phyloP scores from a whole-genome alignment of 2,329 filamentous ascomycete genomes.

The Aspergillus udagawae region DNA sequence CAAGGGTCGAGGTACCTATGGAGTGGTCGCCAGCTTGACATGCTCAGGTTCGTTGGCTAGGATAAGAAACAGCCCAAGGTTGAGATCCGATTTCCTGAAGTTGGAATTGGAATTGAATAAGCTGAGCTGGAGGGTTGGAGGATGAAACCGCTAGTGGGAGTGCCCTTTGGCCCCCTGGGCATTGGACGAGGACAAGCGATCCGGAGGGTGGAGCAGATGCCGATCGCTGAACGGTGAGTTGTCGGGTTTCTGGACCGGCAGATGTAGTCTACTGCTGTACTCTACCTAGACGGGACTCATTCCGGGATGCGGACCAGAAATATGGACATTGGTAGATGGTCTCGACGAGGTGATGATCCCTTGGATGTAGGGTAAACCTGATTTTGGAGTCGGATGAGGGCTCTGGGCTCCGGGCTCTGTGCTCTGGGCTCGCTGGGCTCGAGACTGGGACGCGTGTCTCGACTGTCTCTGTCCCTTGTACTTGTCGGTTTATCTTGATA shows the following conservation, averaged over 20 bases:
- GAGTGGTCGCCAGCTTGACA: no score
- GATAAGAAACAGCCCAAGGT: no score
- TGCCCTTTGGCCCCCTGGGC: neutral
- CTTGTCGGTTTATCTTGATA: no score
- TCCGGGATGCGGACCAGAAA: neutral
- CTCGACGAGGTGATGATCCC: neutral
- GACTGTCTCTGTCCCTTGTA: no score
- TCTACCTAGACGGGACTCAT: neutral
- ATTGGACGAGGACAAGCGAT: neutral
- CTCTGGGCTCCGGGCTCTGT: no score
- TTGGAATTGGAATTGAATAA: neutral
- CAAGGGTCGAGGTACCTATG: no score
- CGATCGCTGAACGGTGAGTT: constrained; percentile 6
- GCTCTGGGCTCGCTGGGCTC: no score
- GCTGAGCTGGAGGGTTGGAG: no score
- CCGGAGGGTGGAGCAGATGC: neutral
- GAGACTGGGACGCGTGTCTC: no score
- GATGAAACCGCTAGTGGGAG: no score
- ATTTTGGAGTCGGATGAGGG: neutral
- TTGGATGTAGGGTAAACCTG: neutral
- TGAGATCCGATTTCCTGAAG: neutral
- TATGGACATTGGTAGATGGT: neutral
- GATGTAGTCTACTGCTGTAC: neutral
- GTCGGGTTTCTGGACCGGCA: constrained; percentile 4
- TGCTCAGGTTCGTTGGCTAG: no score